Base-by-base conservation (phyloP, 2,329 filamentous ascomycete genomes). In the Spiromastix sp. region DNA sequence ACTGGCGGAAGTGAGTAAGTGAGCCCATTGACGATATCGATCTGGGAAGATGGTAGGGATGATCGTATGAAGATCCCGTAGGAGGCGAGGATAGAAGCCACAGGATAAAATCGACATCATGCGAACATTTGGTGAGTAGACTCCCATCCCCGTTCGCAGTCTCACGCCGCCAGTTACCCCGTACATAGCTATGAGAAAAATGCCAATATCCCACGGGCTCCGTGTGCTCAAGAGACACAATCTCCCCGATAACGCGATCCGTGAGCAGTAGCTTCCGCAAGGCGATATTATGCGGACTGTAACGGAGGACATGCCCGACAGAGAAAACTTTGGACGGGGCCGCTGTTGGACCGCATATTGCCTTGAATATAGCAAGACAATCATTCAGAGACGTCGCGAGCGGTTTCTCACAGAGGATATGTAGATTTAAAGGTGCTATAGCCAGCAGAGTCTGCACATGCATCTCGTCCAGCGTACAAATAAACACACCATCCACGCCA, bases 161-260 rank as follows among this genome's bases (percentile, higher is more conserved):
- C 45, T 85, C 77, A 43, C 83, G 84, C 4, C 89, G 76, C 91
- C 91, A 96, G 60, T 96, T 95, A 11, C 91, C 91, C 30, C 76
- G 74, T 22, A 96, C 89, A 48, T 89, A 94, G 27, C 79, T 85
- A 56, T 94, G 87, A 0, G 81, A 71, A 55, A 93, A 96, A 56
- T 96, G 91, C 85, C 86, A 96, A 79, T 82, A 93, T 1, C 91
- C 91, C 0, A 98, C 80, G 0, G 91, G 91, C 57, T 96, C 91
- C 0, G 85, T 91, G 59, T 96, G 91, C 43, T 93, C 83, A 25
- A 94, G 70, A 25, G 82, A 89, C 34, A 93, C 66, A 19, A 95
- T 68, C 36, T 95, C 82, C 5, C 91, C 91, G 50, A 98, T 80
- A 9, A 79, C 74, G 9, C 71, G 70, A 34, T 93, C 76, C 44